A percentile compares a stretch with the other conserved stretches of the same genome.
Evolutionary conservation across 768 basidiomycete genomes (phyloP).

Genomic region (Leccinum aurantiacum): DNA sequence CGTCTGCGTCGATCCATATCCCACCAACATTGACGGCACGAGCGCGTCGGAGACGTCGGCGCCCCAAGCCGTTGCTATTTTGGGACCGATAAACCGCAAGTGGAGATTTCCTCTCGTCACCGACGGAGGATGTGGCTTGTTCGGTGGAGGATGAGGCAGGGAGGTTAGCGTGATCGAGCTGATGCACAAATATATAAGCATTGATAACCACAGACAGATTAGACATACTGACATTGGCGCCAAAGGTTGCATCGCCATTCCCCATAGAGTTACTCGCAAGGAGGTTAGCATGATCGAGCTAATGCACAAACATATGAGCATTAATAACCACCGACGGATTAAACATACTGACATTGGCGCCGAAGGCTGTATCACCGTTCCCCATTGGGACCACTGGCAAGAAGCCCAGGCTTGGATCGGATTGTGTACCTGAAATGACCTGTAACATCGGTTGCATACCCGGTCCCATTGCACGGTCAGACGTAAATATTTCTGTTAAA

Average conservation of each 20-base stretch:
- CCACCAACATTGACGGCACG: not conserved
- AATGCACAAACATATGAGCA: too few relatives aligned
- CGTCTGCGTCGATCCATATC: conserved; percentile 2
- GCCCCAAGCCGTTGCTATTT: not conserved
- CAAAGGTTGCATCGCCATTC: not conserved
- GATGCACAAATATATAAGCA: not conserved
- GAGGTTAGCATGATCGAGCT: too few relatives aligned
- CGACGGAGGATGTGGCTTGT: not conserved
- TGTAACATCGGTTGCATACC: not conserved
- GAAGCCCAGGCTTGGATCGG: not conserved
- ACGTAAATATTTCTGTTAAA: not conserved
- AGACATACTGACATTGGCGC: not conserved
- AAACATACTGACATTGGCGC: too few relatives aligned
- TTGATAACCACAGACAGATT: not conserved
- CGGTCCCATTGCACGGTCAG: not conserved
- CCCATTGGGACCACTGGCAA: not conserved
- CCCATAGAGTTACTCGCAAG: too few relatives aligned
- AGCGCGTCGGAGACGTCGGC: not conserved
- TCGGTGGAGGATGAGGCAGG: not conserved
- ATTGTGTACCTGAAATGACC: not conserved
- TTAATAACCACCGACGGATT: too few relatives aligned
- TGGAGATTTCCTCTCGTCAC: not conserved
- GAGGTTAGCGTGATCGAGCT: not conserved
- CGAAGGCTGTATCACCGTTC: not conserved
- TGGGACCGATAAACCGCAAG: not conserved